Conservation (phyloP, 2,329 filamentous ascomycete species). For the Colletotrichum acutatum region DNA sequence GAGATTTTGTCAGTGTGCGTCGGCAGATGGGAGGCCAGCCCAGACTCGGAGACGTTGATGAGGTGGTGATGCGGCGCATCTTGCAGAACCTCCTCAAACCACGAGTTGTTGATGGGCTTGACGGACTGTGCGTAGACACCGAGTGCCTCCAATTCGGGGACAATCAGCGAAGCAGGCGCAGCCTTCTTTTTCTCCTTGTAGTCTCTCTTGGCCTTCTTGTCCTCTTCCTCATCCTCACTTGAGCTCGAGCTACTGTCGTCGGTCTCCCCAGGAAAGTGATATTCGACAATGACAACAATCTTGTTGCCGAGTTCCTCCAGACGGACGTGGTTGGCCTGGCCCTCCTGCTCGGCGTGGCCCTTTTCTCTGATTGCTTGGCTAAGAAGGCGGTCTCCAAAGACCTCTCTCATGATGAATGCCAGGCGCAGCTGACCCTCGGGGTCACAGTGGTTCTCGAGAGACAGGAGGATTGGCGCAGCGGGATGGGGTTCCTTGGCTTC, state of each 20-base stretch:
- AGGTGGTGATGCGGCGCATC: slow-evolving; percentile 73
- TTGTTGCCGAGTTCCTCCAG: slow-evolving; percentile 70
- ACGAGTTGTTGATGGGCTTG: slow-evolving; percentile 73
- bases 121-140: slow-evolving; percentile 78
- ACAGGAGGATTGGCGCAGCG: slow-evolving; percentile 71
- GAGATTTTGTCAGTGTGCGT: slow-evolving; percentile 59
- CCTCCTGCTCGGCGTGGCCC: slow-evolving; percentile 65
- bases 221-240: slow-evolving; percentile 54
- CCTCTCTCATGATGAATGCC: slow-evolving; percentile 72
- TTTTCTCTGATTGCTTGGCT: slow-evolving; percentile 66
- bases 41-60: slow-evolving; percentile 76
- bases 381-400: slow-evolving; percentile 70
- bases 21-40: slow-evolving; percentile 63
- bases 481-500: slow-evolving; percentile 58
- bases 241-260: slow-evolving; percentile 50
- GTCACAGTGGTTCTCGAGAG: slow-evolving; percentile 75
- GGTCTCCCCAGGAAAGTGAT: slow-evolving; percentile 66
- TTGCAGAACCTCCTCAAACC: slow-evolving; percentile 65
- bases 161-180: slow-evolving; percentile 59
- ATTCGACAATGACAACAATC: slow-evolving; percentile 75
- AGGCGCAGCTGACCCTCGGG: slow-evolving; percentile 69
- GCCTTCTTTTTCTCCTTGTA: slow-evolving; percentile 62
- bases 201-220: slow-evolving; percentile 52
- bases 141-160: slow-evolving; percentile 72
- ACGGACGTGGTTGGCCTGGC: slow-evolving; percentile 62